Evolutionary conservation across 2,329 filamentous ascomycete genomes (phyloP), one percentile per base, ranked within the genome.

Genomic region (Aspergillus costaricaensis): DNA sequence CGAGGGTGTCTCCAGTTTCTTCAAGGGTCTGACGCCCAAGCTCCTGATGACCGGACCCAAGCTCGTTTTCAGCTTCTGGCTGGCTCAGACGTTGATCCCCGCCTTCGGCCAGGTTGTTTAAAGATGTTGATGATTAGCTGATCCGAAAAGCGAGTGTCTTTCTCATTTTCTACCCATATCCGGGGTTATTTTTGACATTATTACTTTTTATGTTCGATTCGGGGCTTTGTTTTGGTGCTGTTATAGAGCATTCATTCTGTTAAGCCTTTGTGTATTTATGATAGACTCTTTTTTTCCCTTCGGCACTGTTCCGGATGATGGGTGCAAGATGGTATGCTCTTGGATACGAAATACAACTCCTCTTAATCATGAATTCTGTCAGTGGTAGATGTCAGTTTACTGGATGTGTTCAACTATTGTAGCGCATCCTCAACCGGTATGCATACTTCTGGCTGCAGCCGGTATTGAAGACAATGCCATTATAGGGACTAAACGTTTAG

Each of bases 21-120:
- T 99, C 87, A 99, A 99, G 87, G 95, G 95, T 47, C 81, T 99
- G 66, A 90, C 92, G 53, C 95, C 95, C 64, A 99, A 99, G 89
- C 87, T 99, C 66, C 85, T 99, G 73, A 99, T 99, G 95, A 99
- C 95, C 15, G 96, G 95, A 23, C 95, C 95, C 65, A 99, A 99
- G 86, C 86, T 99, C 62, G 95, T 98, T 65, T 99, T 99, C 84
- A 97, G 93, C 63, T 99, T 99, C 88, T 99, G 95, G 95, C 87
- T 99, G 74, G 95, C 95, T 60, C 95, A 99, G 84, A 98, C 95
- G 30, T 83, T 99, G 72, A 99, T 99, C 74, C 95, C 95, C 55
- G 90, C 92, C 41, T 98, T 98, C 78, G 91, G 86, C 72, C 86
- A 87, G 77, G 75, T 88, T 61, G 79, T 87, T 76, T 87, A 83